Evolutionary conservation across 208 protist genomes (phyloP).

Genomic region (Trypanosomatidae sp.): DNA sequence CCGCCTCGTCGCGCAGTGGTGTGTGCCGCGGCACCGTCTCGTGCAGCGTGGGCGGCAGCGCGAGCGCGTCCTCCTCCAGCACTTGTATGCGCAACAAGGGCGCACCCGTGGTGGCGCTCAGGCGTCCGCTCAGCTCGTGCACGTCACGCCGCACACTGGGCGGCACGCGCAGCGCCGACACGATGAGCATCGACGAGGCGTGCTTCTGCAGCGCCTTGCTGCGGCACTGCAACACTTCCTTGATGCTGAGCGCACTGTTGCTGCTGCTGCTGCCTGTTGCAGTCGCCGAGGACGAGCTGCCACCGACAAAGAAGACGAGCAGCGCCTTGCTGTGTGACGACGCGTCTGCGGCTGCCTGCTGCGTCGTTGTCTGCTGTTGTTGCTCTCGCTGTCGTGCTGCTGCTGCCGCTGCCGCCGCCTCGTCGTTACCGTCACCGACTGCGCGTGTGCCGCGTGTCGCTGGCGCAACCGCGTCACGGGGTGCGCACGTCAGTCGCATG

Average conservation of each 20-base stretch:
- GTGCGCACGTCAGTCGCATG: slow-evolving; percentile 39
- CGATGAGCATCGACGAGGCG: slow-evolving; percentile 42
- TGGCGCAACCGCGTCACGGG: slow-evolving; percentile 1
- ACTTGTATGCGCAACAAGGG: slow-evolving; percentile 77
- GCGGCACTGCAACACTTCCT: slow-evolving; percentile 38
- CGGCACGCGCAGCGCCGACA: slow-evolving; percentile 28
- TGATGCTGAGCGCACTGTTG: slow-evolving; percentile 32
- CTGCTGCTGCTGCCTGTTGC: too few relatives aligned
- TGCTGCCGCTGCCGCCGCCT: neutral
- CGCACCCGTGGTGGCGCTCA: slow-evolving; percentile 19
- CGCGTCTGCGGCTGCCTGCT: neutral
- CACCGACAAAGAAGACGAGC: slow-evolving; percentile 31
- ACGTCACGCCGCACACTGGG: slow-evolving; percentile 33
- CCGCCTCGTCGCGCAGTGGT: slow-evolving; percentile 60
- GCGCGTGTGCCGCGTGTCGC: too few relatives aligned
- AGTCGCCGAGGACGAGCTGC: too few relatives aligned
- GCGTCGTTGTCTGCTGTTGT: neutral
- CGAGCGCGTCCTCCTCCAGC: slow-evolving; percentile 90
- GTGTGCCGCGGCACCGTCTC: slow-evolving; percentile 91
- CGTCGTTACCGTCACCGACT: neutral
- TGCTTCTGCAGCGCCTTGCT: slow-evolving; percentile 45
- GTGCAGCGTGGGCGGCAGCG: slow-evolving; percentile 94
- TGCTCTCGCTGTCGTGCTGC: neutral
- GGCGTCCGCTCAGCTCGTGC: slow-evolving; percentile 43
- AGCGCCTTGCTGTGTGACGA: slow-evolving; percentile 3